Evolutionary conservation across 2,329 filamentous ascomycete species (phyloP), one percentile per base, ranked within the genome.

Genomic region (Purpureocillium takamizusanense): DNA sequence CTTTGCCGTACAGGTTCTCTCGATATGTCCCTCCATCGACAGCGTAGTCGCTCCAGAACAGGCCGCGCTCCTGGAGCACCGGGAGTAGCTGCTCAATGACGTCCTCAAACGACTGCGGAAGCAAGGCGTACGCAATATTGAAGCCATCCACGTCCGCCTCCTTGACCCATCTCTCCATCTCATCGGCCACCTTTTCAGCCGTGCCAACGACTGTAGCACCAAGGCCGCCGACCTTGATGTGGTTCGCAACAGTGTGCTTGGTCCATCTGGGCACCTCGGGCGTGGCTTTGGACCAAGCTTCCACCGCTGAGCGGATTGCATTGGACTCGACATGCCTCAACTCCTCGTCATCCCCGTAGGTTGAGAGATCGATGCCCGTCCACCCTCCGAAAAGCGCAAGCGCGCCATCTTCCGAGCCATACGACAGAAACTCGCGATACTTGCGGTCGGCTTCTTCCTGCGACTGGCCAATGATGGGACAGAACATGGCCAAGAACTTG

Each of bases 341-440:
- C 52, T 83, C 78, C 50, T 82, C 70, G 31, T 82, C 77, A 18
- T 82, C 77, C 0, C 61, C 70, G 46, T 81, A 82, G 32, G 69
- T 60, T 7, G 67, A 63, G 17, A 83, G 59, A 51, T 83, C 75
- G 34, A 81, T 78, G 1, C 78, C 78, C 0, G 78, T 81, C 76
- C 77, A 82, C 0, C 78, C 78, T 3, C 78, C 76, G 46, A 83
- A 83, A 3, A 83, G 55, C 0, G 78, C 76, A 35, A 82, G 52
- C 0, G 77, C 78, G 4, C 78, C 79, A 41, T 81, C 78, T 31
- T 72, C 65, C 2, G 72, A 72, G 0, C 73, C 78, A 46, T 79
- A 70, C 35, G 65, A 66, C 1, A 72, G 60, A 34, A 72, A 71
- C 16, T 78, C 70, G 3, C 62, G 50, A 41, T 76, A 76, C 42